Evolutionary conservation across 768 basidiomycete genomes (phyloP).

Genomic region (Cystoderma amianthinum): DNA sequence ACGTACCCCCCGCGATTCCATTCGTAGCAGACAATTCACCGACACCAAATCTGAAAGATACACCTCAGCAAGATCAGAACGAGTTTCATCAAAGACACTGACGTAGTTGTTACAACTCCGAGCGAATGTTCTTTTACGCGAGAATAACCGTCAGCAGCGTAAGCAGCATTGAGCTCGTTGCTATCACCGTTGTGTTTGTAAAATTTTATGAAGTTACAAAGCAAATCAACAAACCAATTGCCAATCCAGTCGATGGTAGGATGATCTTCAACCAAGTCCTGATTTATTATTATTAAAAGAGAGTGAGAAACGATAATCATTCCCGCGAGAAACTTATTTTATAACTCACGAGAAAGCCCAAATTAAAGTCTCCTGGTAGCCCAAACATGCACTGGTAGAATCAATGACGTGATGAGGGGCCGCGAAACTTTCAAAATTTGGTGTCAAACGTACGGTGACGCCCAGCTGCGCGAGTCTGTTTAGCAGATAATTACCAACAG

Average conservation of each 20-base stretch:
- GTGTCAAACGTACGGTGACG: slow-evolving; percentile 40
- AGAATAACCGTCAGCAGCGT: slow-evolving; percentile 92
- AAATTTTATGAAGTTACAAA: not conserved
- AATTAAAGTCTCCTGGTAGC: slow-evolving; percentile 84
- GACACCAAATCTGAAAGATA: slow-evolving; percentile 68
- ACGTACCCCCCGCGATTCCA: slow-evolving; percentile 68
- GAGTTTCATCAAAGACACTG: slow-evolving; percentile 7
- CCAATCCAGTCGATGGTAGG: slow-evolving; percentile 80
- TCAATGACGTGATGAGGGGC: slow-evolving; percentile 2
- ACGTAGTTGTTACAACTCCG: slow-evolving; percentile 78
- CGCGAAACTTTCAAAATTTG: not conserved
- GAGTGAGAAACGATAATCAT: too few relatives aligned
- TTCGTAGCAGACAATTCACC: slow-evolving; percentile 87
- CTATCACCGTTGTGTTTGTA: slow-evolving; percentile 23
- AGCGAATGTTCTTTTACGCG: slow-evolving; percentile 71
- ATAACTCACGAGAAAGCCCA: slow-evolving; percentile 51
- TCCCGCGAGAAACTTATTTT: too few relatives aligned
- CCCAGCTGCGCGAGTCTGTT: slow-evolving; percentile 57
- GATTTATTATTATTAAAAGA: not conserved
- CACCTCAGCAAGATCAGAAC: slow-evolving; percentile 1
- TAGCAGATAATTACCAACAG: slow-evolving; percentile 55
- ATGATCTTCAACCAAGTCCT: slow-evolving; percentile 83
- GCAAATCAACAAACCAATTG: slow-evolving; percentile 51
- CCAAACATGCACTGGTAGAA: slow-evolving; percentile 65
- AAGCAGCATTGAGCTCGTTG: slow-evolving; percentile 82